Percentiles rank a stretch among this genome's conserved stretches.
These are phyloP conservation scores for Ilyonectria mors-panacis DNA, from an alignment of 2,329 filamentous ascomycete genomes.

Conservation along the genomic window DNA sequence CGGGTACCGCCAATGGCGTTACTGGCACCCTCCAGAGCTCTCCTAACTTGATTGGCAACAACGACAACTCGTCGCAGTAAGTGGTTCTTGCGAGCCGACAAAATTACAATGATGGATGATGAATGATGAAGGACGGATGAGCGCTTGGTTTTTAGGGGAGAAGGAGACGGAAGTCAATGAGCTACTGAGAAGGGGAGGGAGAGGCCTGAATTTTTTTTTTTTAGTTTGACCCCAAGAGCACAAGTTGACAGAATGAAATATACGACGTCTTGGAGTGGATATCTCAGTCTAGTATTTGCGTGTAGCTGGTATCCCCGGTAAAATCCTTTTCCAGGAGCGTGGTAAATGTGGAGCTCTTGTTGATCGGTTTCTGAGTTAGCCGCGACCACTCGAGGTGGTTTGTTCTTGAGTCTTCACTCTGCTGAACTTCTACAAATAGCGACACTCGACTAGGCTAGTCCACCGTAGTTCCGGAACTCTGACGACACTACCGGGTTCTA, in stretches of 20 bases:
- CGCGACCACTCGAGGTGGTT: neutral
- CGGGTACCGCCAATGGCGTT: conserved; percentile 59
- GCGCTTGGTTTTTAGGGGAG: neutral
- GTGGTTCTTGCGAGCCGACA: neutral
- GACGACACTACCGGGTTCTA: neutral
- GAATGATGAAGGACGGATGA: neutral
- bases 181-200: neutral
- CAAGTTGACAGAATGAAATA: neutral
- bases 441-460: neutral
- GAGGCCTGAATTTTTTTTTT: neutral
- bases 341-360: too few relatives aligned
- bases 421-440: neutral
- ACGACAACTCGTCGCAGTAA: conserved; percentile 57
- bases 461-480: neutral
- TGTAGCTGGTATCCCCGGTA: too few relatives aligned
- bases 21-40: conserved; percentile 57
- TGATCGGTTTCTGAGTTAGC: too few relatives aligned
- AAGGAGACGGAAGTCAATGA: neutral
- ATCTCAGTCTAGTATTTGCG: neutral
- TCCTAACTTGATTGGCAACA: conserved; percentile 66
- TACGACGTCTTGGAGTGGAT: neutral
- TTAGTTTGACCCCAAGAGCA: neutral
- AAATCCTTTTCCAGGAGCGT: neutral
- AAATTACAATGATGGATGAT: neutral
- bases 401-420: neutral